Base-by-base conservation (phyloP, 148 eudicot species). In the Tetragonia tetragonoides region DNA sequence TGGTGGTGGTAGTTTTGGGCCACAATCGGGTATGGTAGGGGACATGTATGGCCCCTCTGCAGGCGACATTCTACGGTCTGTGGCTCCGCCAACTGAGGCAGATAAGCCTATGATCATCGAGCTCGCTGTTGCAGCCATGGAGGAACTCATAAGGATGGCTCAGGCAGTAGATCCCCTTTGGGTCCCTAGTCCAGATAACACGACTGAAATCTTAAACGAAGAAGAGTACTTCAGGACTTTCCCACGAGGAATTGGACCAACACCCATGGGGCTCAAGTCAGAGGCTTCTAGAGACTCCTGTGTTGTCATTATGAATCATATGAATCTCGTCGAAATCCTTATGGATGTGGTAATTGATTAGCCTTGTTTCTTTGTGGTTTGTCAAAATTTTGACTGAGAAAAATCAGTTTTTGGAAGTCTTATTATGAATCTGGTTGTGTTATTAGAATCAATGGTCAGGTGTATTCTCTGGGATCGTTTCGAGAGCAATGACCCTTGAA, bases 71-170 rank as follows among this genome's bases (percentile, higher is more conserved):
- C 77, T 92, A 18, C 82, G 93, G 69, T 85, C 97, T 11, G 84
- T 91, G 8, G 85, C 91, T 7, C 89, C 90, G 16, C 97, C 97
- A 0, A 83, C 91, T 0, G 99, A 91, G 67, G 94, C 91, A 2
- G 92, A 91, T 39, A 95, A 90, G 77, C 91, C 94, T 0, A 69
- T 93, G 83, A 89, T 93, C 76, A 86, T 93, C 39, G 97, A 95
- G 92, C 82, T 93, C 1, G 99, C 97, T 5, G 92, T 93, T 51
- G 94, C 97, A 54, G 99, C 99, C 40, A 95, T 93, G 95, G 97
- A 95, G 38, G 99, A 95, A 77, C 88, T 95, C 24, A 72, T 93
- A 39, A 73, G 86, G 74, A 88, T 95, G 94, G 92, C 93, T 10
- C 97, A 95, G 59, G 72, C 88, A 18, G 88, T 87, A 0, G 97